Conservation (phyloP, 1,139 yeast genomes). For the Hansenula lynferdii region DNA sequence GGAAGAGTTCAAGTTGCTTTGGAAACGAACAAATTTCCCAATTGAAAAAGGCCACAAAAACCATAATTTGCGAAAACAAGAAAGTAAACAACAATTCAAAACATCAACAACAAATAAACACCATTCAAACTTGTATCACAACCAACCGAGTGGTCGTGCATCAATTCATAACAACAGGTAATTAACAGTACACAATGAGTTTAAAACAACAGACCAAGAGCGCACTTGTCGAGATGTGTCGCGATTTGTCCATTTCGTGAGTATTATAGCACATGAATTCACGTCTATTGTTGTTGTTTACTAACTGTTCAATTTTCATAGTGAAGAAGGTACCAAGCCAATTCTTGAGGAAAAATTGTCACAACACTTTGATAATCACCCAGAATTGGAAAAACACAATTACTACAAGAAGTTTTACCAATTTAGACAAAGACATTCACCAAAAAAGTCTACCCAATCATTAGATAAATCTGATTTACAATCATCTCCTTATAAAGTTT, state of each 20-base stretch:
- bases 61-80: neutral
- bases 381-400: conserved; percentile 23
- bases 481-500: conserved; percentile 7
- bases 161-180: no score
- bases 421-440: conserved; percentile 22
- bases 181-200: no score
- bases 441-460: conserved; percentile 19
- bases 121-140: no score
- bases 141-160: no score
- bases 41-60: no score
- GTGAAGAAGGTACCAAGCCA: conserved; percentile 24
- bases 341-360: conserved; percentile 23
- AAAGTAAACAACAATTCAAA: conserved; percentile 1
- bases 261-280: no score
- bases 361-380: conserved; percentile 23
- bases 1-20: no score
- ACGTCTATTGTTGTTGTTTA: neutral
- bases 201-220: conserved; percentile 30
- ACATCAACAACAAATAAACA: neutral
- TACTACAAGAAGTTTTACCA: conserved; percentile 21
- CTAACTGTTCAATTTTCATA: no score
- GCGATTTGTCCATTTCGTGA: conserved; percentile 28
- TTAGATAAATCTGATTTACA: conserved; percentile 7
- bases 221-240: conserved; percentile 30
- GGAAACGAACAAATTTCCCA: no score